A percentile compares a stretch with the other conserved stretches of the same genome.
phyloP scores from a whole-genome alignment of 176 grass and related monocot genomes.

The Bothriochloa decipiens region DNA sequence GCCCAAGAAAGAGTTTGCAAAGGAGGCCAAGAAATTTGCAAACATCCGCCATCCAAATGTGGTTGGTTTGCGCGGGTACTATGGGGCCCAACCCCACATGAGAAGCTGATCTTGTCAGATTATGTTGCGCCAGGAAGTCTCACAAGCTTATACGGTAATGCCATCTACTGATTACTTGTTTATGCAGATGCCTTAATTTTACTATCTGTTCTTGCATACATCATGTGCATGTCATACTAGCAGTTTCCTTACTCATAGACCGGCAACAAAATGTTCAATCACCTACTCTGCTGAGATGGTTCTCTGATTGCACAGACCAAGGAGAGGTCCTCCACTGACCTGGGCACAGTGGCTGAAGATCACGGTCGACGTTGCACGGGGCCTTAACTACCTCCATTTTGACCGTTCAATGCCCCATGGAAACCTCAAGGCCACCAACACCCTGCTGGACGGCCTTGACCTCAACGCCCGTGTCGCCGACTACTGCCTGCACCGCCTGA shows the following conservation, averaged over 20 bases:
- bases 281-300: background rate
- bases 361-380: conserved; percentile 72
- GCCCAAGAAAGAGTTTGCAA: conserved; percentile 90
- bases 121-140: conserved; percentile 91
- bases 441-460: conserved; percentile 86
- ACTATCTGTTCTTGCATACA: background rate
- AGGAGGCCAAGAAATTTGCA: conserved; percentile 95
- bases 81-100: conserved; percentile 98
- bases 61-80: conserved; percentile 88
- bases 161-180: conserved; percentile 6
- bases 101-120: conserved; percentile 95
- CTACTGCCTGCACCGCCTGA: conserved; percentile 94
- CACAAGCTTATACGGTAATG: conserved; percentile 92
- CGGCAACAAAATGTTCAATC: background rate
- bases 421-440: conserved; percentile 93
- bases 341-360: conserved; percentile 95
- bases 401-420: conserved; percentile 92
- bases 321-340: conserved; percentile 83
- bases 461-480: conserved; percentile 79
- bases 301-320: conserved; percentile 54
- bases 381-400: conserved; percentile 98
- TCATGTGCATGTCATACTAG: background rate
- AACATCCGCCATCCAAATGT: conserved; percentile 98
- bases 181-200: background rate
- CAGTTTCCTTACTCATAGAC: background rate